These are phyloP conservation scores for Pelargonium australe DNA, from an alignment of 441 rosid species.

Conservation along the genomic window DNA sequence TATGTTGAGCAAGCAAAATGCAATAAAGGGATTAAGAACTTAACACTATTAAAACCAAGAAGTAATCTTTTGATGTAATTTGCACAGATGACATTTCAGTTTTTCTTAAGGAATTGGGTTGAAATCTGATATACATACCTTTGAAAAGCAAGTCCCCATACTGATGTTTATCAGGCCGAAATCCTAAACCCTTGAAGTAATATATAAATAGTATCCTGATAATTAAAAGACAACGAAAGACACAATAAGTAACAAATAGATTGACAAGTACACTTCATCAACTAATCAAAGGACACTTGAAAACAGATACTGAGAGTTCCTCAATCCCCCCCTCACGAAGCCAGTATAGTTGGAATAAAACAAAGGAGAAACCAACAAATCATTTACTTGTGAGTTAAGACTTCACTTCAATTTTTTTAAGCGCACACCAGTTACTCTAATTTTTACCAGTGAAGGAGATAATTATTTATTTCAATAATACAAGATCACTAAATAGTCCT, in stretches of 20 bases:
- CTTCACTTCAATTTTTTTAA: too few species aligned
- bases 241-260: too few species aligned
- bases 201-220: background rate
- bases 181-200: background rate
- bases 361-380: too few species aligned
- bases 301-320: too few species aligned
- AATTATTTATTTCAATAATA: background rate
- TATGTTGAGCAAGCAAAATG: background rate
- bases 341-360: too few species aligned
- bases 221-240: background rate
- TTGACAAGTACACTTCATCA: too few species aligned
- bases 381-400: too few species aligned
- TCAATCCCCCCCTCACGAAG: too few species aligned
- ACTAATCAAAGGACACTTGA: too few species aligned
- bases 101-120: background rate
- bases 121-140: background rate
- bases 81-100: background rate
- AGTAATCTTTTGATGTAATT: background rate
- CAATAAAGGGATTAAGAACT: background rate
- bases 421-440: too few species aligned
- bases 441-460: background rate
- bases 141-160: background rate
- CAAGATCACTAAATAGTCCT: too few species aligned
- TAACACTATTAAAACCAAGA: background rate
- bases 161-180: background rate